Base-by-base conservation (phyloP, 1,284 basidiomycete genomes). In the Waitea zeae region DNA sequence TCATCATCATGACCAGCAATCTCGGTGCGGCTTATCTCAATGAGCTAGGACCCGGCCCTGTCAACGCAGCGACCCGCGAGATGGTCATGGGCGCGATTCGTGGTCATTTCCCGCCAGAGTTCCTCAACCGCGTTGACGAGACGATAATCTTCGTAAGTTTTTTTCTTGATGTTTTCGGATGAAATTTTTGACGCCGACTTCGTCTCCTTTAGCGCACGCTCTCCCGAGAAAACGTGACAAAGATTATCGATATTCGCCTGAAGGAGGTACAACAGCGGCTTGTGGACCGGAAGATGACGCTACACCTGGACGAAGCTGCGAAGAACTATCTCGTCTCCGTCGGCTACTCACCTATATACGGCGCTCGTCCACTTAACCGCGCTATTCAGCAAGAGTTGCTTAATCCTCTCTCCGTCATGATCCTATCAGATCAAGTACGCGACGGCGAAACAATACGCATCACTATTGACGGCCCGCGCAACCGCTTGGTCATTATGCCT, bases 1-100 rank as follows among this genome's bases (percentile, higher is more conserved):
- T 93, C 47, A 87, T 96, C 49, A 84, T 92, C 52, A 79, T 95
- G 66, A 96, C 90, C 3, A 89, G 84, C 36, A 97, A 97, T 52
- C 67, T 96, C 20, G 87, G 87, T 31, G 78, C 78, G 2, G 61
- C 62, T 14, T 80, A 71, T 54, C 67, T 89, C 27, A 74, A 86
- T 38, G 82, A 86, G 39, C 71, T 82, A 61, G 67, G 68, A 2
- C 74, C 78, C 28, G 79, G 87, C 3, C 61, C 71, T 0, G 72
- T 93, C 32, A 76, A 65, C 19, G 53, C 64, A 0, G 54, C 64
- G 34, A 81, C 81, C 2, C 67, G 64, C 41, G 53, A 67, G 17
- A 56, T 78, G 20, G 88, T 97, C 30, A 74, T 88, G 60, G 62
- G 64, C 36, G 67, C 84, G 9, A 86, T 96, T 34, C 73, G 77